Conservation (phyloP, 164 flowering plant genomes). For the Taxillus chinensis region DNA sequence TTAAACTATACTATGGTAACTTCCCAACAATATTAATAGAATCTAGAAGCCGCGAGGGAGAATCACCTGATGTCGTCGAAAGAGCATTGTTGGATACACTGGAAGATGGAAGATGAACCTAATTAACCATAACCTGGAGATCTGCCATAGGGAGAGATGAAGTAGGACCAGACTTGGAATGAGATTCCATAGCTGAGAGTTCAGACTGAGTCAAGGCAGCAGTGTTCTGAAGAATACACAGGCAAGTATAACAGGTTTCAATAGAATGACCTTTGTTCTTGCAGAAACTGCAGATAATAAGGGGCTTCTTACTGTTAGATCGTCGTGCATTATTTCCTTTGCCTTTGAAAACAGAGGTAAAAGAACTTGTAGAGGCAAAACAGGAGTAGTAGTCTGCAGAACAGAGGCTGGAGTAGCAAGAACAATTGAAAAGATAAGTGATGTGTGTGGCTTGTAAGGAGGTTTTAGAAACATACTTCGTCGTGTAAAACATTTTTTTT, state of each 20-base stretch:
- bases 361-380: not conserved
- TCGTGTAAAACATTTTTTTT: too few relatives aligned
- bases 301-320: not conserved
- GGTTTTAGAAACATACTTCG: too few relatives aligned
- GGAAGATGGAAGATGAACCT: not conserved
- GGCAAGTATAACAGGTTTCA: not conserved
- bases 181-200: not conserved
- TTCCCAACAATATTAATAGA: too few relatives aligned
- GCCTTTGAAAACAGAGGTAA: not conserved
- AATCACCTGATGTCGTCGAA: not conserved
- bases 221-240: not conserved
- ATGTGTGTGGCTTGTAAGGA: too few relatives aligned
- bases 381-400: too few relatives aligned
- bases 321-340: not conserved
- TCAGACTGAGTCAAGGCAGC: constrained; percentile 1
- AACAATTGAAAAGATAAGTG: too few relatives aligned
- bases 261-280: not conserved
- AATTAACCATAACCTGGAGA: not conserved
- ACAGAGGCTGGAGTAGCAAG: not conserved
- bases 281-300: not conserved
- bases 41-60: not conserved
- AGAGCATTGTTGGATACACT: not conserved
- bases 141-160: not conserved
- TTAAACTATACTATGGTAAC: too few relatives aligned
- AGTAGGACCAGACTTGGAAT: not conserved